Percentiles rank a stretch among this genome's conserved stretches.
Conservation (phyloP, 2,329 filamentous ascomycete species). For the Aspergillus ibericus region DNA sequence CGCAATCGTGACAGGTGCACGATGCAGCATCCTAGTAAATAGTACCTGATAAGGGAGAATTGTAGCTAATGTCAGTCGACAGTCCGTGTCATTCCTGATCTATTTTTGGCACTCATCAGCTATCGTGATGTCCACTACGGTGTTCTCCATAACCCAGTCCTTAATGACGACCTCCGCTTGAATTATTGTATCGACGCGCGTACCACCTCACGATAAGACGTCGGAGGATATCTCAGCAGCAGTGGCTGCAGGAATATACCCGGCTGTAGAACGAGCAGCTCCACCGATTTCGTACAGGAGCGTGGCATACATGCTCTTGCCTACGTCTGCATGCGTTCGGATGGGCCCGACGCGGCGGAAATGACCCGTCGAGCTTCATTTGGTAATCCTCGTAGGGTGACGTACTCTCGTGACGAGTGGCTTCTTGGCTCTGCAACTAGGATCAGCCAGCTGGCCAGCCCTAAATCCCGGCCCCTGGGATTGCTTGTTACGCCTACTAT, state of each 20-base stretch:
- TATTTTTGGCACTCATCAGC: too few species aligned
- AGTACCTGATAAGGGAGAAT: too few species aligned
- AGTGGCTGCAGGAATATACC: background rate
- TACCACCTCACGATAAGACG: background rate
- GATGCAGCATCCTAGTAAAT: too few species aligned
- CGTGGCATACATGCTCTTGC: background rate
- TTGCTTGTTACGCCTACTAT: background rate
- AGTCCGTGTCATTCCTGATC: too few species aligned
- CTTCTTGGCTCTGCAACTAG: slow-evolving; percentile 1
- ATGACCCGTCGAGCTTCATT: slow-evolving; percentile 3
- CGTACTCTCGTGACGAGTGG: slow-evolving; percentile 7
- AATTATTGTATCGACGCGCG: background rate
- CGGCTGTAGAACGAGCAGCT: background rate
- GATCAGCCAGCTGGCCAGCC: background rate
- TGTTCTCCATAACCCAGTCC: too few species aligned
- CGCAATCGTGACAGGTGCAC: too few species aligned
- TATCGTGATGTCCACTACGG: too few species aligned
- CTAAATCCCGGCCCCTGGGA: background rate
- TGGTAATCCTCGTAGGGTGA: background rate
- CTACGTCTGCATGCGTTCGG: background rate
- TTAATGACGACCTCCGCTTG: too few species aligned
- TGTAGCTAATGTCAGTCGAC: too few species aligned
- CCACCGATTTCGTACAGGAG: background rate
- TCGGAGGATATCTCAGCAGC: background rate
- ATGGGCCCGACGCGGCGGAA: background rate